Evolutionary conservation across 805 yeast genomes (phyloP).

Genomic region (Monosporozyma servazzii): DNA sequence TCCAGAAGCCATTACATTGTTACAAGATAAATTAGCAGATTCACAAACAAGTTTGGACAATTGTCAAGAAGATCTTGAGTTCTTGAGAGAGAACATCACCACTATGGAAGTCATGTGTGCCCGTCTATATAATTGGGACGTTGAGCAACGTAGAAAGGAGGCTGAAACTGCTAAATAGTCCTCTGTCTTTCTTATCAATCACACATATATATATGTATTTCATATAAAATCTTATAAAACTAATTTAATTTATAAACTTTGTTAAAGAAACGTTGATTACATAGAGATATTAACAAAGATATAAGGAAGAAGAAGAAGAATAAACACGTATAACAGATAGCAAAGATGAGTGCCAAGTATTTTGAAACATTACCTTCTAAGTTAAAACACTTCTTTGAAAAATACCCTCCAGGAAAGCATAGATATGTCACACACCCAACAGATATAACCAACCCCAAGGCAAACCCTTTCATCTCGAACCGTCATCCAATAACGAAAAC

Average conservation of each 20-base stretch:
- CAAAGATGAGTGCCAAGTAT: constrained; percentile 21
- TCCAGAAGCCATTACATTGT: constrained; percentile 71
- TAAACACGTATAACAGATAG: neutral
- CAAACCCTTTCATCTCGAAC: constrained; percentile 84
- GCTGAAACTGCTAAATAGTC: constrained; percentile 35
- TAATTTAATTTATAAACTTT: constrained; percentile 1
- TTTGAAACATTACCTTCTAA: constrained; percentile 58
- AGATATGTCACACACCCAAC: constrained; percentile 58
- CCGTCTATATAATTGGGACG: constrained; percentile 82
- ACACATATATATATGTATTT: neutral
- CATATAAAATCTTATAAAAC: neutral
- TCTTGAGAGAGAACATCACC: constrained; percentile 82
- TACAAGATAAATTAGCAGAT: constrained; percentile 49
- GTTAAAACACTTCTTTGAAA: constrained; percentile 65
- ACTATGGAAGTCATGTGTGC: constrained; percentile 98
- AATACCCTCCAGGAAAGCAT: constrained; percentile 64
- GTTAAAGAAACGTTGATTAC: neutral
- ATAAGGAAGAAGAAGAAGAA: neutral
- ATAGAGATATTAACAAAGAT: too few relatives aligned
- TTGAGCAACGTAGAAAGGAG: constrained; percentile 56
- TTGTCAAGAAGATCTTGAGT: constrained; percentile 84
- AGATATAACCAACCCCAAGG: constrained; percentile 52
- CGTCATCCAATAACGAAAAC: constrained; percentile 73
- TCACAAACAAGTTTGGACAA: constrained; percentile 49
- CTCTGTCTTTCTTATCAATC: neutral